Percentiles rank a stretch among this genome's conserved stretches.
These are phyloP conservation scores for Ophiostoma sp. DNA, from an alignment of 2,329 filamentous ascomycete genomes.

Conservation along the genomic window DNA sequence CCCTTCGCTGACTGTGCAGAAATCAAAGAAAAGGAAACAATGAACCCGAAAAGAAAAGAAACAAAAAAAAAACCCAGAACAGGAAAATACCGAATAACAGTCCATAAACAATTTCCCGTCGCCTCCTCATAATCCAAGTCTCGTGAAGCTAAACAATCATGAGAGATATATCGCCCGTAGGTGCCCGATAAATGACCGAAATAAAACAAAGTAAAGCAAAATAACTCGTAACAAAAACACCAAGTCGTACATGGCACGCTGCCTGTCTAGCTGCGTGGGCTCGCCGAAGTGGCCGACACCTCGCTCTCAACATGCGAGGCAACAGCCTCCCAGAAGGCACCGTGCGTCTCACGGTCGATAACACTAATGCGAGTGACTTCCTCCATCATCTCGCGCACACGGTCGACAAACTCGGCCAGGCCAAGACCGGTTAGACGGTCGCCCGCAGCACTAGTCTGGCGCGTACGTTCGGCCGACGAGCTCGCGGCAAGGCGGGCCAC, in stretches of 20 bases:
- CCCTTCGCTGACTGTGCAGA: slow-evolving; percentile 2
- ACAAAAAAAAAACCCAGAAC: background rate
- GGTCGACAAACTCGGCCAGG: slow-evolving; percentile 70
- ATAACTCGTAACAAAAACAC: background rate
- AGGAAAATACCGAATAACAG: background rate
- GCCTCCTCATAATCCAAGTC: slow-evolving; percentile 5
- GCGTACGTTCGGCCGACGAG: slow-evolving; percentile 69
- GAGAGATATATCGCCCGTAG: background rate
- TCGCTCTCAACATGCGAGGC: slow-evolving; percentile 32
- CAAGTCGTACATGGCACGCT: background rate
- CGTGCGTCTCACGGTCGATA: slow-evolving; percentile 69
- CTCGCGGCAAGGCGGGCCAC: slow-evolving; percentile 63
- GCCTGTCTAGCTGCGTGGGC: background rate
- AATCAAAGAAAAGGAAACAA: background rate
- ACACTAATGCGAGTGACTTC: slow-evolving; percentile 63
- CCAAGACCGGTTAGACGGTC: slow-evolving; percentile 70
- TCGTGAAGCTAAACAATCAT: slow-evolving; percentile 1
- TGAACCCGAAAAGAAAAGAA: background rate
- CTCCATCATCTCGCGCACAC: slow-evolving; percentile 68
- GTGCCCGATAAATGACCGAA: background rate
- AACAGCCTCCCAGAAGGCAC: slow-evolving; percentile 68
- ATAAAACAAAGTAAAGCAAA: background rate
- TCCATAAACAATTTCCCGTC: background rate
- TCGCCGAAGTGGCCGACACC: background rate
- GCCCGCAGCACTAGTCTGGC: slow-evolving; percentile 65